Base-by-base conservation (phyloP, 139 green algal genomes). In the Chlamydomonas sp. region DNA sequence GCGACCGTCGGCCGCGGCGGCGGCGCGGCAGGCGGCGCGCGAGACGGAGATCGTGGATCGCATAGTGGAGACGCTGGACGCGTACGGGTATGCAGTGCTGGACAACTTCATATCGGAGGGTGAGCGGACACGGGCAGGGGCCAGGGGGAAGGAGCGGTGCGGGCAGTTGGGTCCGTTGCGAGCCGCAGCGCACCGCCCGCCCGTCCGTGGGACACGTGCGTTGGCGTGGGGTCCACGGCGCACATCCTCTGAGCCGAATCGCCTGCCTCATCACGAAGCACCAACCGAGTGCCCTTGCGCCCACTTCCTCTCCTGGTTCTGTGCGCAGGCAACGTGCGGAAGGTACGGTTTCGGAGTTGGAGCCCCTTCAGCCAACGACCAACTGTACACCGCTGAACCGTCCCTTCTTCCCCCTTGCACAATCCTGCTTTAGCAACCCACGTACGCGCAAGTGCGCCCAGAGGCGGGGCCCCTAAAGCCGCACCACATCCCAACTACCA, bases 31-130 rank as follows among this genome's bases (percentile, higher is more conserved):
- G 72, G 2, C 49, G 17, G 75, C 63, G 17, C 63, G 64, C 0
- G 58, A 62, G 8, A n/a, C 49, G 6, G 57, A 63, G n/a, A 80
- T 90, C n/a, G 10, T 90, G 87, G 61, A 80, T 64, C 17, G 60
- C 59, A 78, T 90, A 63, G 87, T 75, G 10, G 72, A 79, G 1
- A 87, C 73, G 12, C 74, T 90, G 74, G 80, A 86, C n/a, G 83
- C 73, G 49, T 84, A 90, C 63, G 74, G 87, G 0, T 90, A 85
- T 62, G 87, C 87, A 15, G 87, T 90, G 58, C 83, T 85, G 20
- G 87, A 90, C 75, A 87, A 90, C 80, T 90, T 72, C 68, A 77
- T 87, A 8, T 63, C 75, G 1, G 78, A 84, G n/a, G 80, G 80
- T 87, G 63, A 60, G 86, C 14, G 31, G 3, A 49, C 18, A 49